Percentiles rank a stretch among this genome's conserved stretches.
phyloP scores from a whole-genome alignment of 2,329 filamentous ascomycete species.

The Amauroascus niger region DNA sequence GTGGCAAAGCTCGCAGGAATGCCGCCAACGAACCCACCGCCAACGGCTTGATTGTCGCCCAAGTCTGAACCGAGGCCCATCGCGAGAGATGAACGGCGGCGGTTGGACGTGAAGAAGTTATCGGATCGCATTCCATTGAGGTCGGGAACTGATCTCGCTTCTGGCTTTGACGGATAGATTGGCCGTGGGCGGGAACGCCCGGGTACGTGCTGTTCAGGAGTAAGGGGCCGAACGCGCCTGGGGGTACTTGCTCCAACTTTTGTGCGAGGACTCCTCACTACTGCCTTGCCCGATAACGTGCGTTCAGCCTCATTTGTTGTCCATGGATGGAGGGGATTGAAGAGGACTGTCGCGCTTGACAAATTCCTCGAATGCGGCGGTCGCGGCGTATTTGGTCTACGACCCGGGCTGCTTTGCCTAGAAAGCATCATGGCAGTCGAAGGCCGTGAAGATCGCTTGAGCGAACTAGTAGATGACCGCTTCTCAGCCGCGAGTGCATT shows the following conservation, averaged over 20 bases:
- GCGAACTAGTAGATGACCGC: conserved; percentile 25
- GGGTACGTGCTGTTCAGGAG: not conserved
- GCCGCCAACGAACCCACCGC: conserved; percentile 48
- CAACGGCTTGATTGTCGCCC: conserved; percentile 52
- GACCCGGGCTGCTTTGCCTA: conserved; percentile 28
- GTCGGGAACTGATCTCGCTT: conserved; percentile 49
- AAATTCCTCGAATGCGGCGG: conserved; percentile 59
- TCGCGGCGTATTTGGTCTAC: conserved; percentile 32
- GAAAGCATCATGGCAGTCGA: conserved; percentile 36
- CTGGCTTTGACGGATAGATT: conserved; percentile 11
- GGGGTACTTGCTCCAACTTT: conserved; percentile 4
- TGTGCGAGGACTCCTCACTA: not conserved
- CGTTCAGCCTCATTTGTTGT: conserved; percentile 34
- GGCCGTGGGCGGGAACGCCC: conserved; percentile 1
- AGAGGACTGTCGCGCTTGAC: conserved; percentile 76
- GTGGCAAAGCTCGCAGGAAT: conserved; percentile 69
- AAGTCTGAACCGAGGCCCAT: conserved; percentile 66
- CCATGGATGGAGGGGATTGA: conserved; percentile 52
- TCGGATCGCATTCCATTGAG: conserved; percentile 46
- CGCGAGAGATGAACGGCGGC: conserved; percentile 55
- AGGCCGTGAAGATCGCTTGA: conserved; percentile 32
- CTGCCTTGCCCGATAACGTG: not conserved
- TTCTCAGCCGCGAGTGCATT: conserved; percentile 1
- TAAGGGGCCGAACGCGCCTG: conserved; percentile 1
- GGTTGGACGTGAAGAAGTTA: conserved; percentile 29